A percentile compares a stretch with the other conserved stretches of the same genome.
These are phyloP conservation scores for Talaromyces rugulosus DNA, from an alignment of 2,329 filamentous ascomycete genomes.

Conservation along the genomic window DNA sequence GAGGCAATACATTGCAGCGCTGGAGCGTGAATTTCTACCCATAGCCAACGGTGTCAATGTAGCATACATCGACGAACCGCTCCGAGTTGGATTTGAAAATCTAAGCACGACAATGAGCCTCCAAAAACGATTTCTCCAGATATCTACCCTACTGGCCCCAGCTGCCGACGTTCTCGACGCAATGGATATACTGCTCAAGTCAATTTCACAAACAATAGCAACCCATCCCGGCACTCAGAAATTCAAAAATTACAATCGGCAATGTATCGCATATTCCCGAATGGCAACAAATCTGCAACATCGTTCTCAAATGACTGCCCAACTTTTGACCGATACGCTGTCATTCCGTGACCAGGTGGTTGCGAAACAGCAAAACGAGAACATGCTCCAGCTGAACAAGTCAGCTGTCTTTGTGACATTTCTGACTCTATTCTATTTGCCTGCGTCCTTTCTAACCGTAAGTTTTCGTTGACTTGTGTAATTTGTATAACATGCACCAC, in stretches of 20 bases:
- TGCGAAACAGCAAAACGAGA: constrained; percentile 18
- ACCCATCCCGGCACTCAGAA: constrained; percentile 11
- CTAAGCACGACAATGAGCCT: constrained; percentile 5
- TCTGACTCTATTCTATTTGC: constrained; percentile 10
- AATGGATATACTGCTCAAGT: neutral
- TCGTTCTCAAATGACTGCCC: constrained; percentile 16
- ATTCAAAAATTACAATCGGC: constrained; percentile 16
- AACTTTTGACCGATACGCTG: constrained; percentile 21
- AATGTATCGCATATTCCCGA: constrained; percentile 16
- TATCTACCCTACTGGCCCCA: constrained; percentile 4
- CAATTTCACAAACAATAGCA: neutral
- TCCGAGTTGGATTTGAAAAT: constrained; percentile 6
- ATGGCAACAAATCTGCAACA: constrained; percentile 18
- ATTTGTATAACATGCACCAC: neutral
- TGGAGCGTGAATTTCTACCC: constrained; percentile 21
- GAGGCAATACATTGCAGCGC: constrained; percentile 24
- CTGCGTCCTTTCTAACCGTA: constrained; percentile 11
- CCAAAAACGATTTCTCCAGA: constrained; percentile 10
- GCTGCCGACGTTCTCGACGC: constrained; percentile 3
- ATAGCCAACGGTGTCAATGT: constrained; percentile 16
- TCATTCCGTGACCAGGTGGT: constrained; percentile 18
- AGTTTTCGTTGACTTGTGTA: neutral
- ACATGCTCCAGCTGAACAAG: constrained; percentile 23
- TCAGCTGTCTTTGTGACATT: constrained; percentile 17
- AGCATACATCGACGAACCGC: constrained; percentile 15